These are phyloP conservation scores for Pyricularia pennisetigena DNA, from an alignment of 2,329 filamentous ascomycete genomes.

Conservation along the genomic window DNA sequence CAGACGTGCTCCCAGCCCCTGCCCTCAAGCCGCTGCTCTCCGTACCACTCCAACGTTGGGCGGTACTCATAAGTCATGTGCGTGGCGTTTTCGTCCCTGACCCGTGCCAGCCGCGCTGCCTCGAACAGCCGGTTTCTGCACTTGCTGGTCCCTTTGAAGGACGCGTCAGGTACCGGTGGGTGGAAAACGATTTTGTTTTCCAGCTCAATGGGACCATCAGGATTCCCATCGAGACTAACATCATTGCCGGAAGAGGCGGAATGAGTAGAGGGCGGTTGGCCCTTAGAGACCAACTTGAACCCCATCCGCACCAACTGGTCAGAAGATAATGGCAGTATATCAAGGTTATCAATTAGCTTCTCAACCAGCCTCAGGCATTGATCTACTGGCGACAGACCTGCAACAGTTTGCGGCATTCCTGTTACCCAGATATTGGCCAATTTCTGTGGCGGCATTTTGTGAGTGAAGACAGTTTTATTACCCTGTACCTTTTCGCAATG, in stretches of 20 bases:
- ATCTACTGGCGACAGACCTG: constrained; percentile 22
- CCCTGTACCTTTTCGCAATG: not conserved
- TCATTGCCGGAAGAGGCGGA: constrained; percentile 6
- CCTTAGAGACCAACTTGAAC: constrained; percentile 24
- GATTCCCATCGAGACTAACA: constrained; percentile 5
- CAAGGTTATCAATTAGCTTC: constrained; percentile 19
- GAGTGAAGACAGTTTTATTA: constrained; percentile 8
- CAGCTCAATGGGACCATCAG: not conserved
- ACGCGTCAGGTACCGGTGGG: constrained; percentile 25
- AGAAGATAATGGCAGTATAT: constrained; percentile 24
- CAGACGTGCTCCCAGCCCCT: constrained; percentile 38
- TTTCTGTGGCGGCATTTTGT: constrained; percentile 3
- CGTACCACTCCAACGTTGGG: constrained; percentile 43
- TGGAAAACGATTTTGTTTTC: constrained; percentile 31
- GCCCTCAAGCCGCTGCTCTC: constrained; percentile 32
- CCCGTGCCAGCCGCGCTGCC: constrained; percentile 17
- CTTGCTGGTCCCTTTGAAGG: constrained; percentile 13
- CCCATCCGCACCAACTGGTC: constrained; percentile 20
- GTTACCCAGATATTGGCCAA: constrained; percentile 37
- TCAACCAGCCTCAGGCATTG: constrained; percentile 28
- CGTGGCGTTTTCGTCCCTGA: constrained; percentile 11
- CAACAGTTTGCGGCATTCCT: constrained; percentile 16
- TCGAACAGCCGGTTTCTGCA: constrained; percentile 36
- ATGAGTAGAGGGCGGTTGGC: not conserved
- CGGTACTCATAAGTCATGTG: constrained; percentile 29